Percentiles rank a stretch among this genome's conserved stretches.
These are phyloP conservation scores for Closterium sp. DNA, from an alignment of 139 green algal genomes.

Conservation along the genomic window DNA sequence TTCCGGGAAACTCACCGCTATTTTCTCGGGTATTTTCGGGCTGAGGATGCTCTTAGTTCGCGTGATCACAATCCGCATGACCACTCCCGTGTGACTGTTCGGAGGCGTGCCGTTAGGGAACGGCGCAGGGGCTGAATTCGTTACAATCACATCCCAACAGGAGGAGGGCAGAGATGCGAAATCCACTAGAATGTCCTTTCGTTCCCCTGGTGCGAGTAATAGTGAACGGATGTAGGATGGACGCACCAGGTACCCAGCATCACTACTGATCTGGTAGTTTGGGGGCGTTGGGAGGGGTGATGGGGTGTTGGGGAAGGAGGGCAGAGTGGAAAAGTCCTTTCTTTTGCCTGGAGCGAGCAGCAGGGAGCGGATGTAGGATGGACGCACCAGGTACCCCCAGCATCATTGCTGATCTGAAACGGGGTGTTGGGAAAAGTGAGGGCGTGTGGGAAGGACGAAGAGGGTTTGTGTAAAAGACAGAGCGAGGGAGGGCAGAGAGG, in stretches of 20 bases:
- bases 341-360: neutral
- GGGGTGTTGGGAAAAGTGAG: too few relatives aligned
- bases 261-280: constrained; percentile 18
- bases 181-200: constrained; percentile 12
- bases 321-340: neutral
- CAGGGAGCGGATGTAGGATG: neutral
- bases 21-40: neutral
- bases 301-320: too few relatives aligned
- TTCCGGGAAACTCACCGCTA: neutral
- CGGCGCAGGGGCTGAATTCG: neutral
- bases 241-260: constrained; percentile 14
- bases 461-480: too few relatives aligned
- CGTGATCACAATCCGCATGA: neutral
- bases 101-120: neutral
- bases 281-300: neutral
- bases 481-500: too few relatives aligned
- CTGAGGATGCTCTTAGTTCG: neutral
- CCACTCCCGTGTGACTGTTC: neutral
- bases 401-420: constrained; percentile 20
- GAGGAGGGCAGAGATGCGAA: neutral
- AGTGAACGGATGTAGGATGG: constrained; percentile 2
- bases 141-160: neutral
- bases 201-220: constrained; percentile 1
- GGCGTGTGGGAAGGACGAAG: too few relatives aligned
- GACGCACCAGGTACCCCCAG: constrained; percentile 4